A percentile compares a stretch with the other conserved stretches of the same genome.
phyloP scores from a whole-genome alignment of 2,329 filamentous ascomycete genomes.

The Phoma herbarum region DNA sequence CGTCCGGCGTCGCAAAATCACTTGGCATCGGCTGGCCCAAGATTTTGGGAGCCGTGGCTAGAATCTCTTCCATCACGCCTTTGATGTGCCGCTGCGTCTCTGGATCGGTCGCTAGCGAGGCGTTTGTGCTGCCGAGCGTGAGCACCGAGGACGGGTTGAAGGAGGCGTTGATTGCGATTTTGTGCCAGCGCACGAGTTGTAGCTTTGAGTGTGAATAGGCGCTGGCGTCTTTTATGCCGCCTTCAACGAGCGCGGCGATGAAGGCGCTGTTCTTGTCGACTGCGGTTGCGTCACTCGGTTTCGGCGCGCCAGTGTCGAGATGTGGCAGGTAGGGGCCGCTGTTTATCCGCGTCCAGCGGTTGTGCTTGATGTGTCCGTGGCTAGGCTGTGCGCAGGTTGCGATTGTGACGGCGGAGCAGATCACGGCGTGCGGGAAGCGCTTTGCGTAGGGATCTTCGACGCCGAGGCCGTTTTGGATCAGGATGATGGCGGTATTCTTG shows the following conservation, averaged over 20 bases:
- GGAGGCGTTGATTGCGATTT: conserved; percentile 77
- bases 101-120: conserved; percentile 70
- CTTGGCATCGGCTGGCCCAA: conserved; percentile 68
- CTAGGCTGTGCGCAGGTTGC: conserved; percentile 72
- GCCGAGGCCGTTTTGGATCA: conserved; percentile 77
- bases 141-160: conserved; percentile 78
- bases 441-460: conserved; percentile 71
- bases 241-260: conserved; percentile 64
- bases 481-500: conserved; percentile 65
- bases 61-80: conserved; percentile 75
- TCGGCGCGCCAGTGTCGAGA: conserved; percentile 48
- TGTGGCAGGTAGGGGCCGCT: conserved; percentile 70
- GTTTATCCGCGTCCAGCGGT: conserved; percentile 77
- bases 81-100: conserved; percentile 69
- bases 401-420: conserved; percentile 74
- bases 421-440: conserved; percentile 67
- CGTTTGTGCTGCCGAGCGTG: conserved; percentile 70
- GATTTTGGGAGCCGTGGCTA: conserved; percentile 69
- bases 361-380: conserved; percentile 72
- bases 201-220: conserved; percentile 71
- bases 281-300: conserved; percentile 44
- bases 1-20: conserved; percentile 68
- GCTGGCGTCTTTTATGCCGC: conserved; percentile 71
- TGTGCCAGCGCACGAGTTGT: conserved; percentile 78
- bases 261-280: conserved; percentile 60